Evolutionary conservation across 148 eudicot species (phyloP).

Genomic region (Fagopyrum tataricum): DNA sequence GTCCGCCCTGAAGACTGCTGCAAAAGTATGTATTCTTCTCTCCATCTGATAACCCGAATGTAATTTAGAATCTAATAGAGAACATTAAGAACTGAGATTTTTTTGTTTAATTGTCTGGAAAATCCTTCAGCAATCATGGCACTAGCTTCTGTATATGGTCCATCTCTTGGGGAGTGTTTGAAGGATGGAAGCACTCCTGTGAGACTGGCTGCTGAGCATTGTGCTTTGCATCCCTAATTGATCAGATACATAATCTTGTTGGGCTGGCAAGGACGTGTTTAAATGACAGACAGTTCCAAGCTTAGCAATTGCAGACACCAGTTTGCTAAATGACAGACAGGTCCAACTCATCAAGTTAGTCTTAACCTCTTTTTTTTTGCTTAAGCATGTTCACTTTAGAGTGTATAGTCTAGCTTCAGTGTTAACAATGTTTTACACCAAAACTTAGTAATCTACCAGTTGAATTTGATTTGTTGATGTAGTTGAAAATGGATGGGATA

Average conservation of each 20-base stretch:
- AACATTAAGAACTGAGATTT: not conserved
- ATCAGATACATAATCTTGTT: constrained; percentile 98
- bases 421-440: not conserved
- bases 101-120: constrained; percentile 34
- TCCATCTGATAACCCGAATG: not conserved
- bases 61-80: not conserved
- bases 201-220: constrained; percentile 88
- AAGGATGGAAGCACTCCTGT: constrained; percentile 90
- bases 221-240: constrained; percentile 87
- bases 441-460: not conserved
- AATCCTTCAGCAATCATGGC: constrained; percentile 51
- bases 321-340: constrained; percentile 72
- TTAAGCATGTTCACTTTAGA: too few species aligned
- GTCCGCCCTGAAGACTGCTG: constrained; percentile 64
- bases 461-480: not conserved
- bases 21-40: constrained; percentile 47
- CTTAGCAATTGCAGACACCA: constrained; percentile 68
- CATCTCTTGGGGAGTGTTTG: too few species aligned
- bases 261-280: constrained; percentile 96
- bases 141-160: constrained; percentile 58
- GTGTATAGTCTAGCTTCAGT: too few species aligned
- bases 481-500: constrained; percentile 67
- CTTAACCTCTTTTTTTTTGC: constrained; percentile 1
- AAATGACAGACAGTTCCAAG: constrained; percentile 77
- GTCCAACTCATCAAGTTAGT: constrained; percentile 91